A percentile compares a stretch with the other conserved stretches of the same genome.
Evolutionary conservation across 345 rosid species (phyloP).

Genomic region (Populus ilicifolia): DNA sequence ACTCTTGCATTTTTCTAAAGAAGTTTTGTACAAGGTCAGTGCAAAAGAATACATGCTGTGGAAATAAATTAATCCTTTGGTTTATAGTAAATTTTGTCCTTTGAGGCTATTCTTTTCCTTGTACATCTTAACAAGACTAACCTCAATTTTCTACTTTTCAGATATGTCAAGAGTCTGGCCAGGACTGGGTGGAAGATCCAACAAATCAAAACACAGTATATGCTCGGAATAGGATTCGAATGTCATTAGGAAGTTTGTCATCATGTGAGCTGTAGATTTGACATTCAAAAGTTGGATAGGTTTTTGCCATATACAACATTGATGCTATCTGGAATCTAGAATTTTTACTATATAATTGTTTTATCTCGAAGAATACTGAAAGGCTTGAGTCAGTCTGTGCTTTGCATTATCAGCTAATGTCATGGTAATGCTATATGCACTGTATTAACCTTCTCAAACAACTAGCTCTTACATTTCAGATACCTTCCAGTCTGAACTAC

Average conservation of each 20-base stretch:
- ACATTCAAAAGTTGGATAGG: neutral
- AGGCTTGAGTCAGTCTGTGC: conserved; percentile 6
- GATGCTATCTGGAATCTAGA: neutral
- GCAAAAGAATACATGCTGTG: neutral
- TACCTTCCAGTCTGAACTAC: conserved; percentile 58
- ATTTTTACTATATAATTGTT: neutral
- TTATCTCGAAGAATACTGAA: neutral
- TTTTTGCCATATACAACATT: neutral
- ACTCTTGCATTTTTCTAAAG: conserved; percentile 64
- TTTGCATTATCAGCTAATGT: neutral
- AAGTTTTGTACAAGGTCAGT: conserved; percentile 74
- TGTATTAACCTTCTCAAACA: conserved; percentile 10
- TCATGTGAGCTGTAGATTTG: conserved; percentile 50
- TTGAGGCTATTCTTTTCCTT: neutral
- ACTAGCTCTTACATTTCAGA: conserved; percentile 35
- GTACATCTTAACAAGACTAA: neutral
- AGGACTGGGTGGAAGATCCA: conserved; percentile 87
- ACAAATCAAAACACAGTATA: conserved; percentile 63
- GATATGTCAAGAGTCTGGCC: conserved; percentile 56
- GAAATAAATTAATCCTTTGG: neutral
- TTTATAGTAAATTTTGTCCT: neutral
- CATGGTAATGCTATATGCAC: neutral
- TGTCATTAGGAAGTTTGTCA: conserved; percentile 50
- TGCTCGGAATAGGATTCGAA: conserved; percentile 82
- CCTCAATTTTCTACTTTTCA: conserved; percentile 20